Evolutionary conservation across 441 rosid species (phyloP).

Genomic region (Syzygium syzygioides): DNA sequence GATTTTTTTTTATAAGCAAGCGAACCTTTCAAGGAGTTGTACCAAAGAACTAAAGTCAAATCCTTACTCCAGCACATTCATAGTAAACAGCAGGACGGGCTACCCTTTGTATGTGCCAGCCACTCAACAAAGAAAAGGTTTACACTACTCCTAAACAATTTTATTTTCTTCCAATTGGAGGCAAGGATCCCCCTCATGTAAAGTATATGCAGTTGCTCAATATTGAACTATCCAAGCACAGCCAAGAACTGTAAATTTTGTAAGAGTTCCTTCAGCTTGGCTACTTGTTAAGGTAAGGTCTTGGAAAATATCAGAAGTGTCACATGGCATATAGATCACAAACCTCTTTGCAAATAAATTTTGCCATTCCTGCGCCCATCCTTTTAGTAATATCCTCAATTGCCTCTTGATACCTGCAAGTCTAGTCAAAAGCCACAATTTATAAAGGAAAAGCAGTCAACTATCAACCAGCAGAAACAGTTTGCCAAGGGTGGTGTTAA

Average conservation of each 20-base stretch:
- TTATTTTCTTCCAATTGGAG: not conserved
- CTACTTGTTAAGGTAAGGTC: not conserved
- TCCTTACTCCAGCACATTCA: not conserved
- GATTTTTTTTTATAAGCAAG: not conserved
- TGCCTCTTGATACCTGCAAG: conserved; percentile 7
- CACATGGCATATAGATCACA: not conserved
- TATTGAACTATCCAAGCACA: not conserved
- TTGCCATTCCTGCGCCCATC: conserved; percentile 12
- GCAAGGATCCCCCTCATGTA: not conserved
- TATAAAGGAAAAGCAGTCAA: not conserved
- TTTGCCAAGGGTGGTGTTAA: not conserved
- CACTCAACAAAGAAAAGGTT: not conserved
- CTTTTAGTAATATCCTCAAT: conserved; percentile 6
- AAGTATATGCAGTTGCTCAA: not conserved
- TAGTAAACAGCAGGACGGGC: not conserved
- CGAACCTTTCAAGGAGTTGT: not conserved
- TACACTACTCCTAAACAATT: not conserved
- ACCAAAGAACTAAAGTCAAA: not conserved
- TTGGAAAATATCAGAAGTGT: not conserved
- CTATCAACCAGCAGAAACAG: not conserved
- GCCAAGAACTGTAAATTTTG: not conserved
- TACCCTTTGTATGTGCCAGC: not conserved
- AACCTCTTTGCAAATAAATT: conserved; percentile 13
- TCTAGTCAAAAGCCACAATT: not conserved
- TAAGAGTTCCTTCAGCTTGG: not conserved